Conservation (phyloP, 2,329 filamentous ascomycete species). For the Pyricularia sp. region DNA sequence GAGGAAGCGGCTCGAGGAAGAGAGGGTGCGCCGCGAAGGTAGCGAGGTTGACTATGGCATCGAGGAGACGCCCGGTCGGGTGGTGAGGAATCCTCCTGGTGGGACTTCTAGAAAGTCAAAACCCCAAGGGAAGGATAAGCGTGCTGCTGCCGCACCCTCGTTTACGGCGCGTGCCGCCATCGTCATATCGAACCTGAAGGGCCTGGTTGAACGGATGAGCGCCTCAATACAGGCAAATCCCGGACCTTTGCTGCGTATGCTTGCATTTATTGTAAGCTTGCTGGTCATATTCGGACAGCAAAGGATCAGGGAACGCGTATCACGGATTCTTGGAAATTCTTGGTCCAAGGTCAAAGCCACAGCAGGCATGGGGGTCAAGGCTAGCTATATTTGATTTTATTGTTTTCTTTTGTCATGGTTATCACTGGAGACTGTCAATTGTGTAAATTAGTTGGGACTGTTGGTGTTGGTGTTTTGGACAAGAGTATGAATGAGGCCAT, state of each 20-base stretch:
- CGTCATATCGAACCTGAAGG: conserved; percentile 42
- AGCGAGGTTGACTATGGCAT: conserved; percentile 63
- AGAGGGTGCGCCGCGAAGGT: conserved; percentile 36
- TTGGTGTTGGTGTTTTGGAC: not conserved
- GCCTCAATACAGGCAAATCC: conserved; percentile 46
- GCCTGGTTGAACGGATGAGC: conserved; percentile 40
- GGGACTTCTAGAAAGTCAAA: conserved; percentile 12
- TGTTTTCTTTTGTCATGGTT: conserved; percentile 8
- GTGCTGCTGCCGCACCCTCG: conserved; percentile 22
- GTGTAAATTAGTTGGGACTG: not conserved
- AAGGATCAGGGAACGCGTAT: conserved; percentile 65
- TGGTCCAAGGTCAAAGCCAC: conserved; percentile 81
- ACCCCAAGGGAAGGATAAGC: conserved; percentile 21
- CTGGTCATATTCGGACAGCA: conserved; percentile 66
- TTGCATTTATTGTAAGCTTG: conserved; percentile 75
- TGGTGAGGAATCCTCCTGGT: conserved; percentile 13
- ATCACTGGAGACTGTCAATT: not conserved
- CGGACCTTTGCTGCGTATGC: conserved; percentile 45
- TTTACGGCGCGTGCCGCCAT: conserved; percentile 39
- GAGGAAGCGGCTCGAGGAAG: conserved; percentile 41
- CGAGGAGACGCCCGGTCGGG: conserved; percentile 38
- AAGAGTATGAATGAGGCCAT: not conserved
- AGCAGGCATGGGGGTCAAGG: conserved; percentile 93
- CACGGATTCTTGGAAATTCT: conserved; percentile 55
- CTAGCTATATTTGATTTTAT: conserved; percentile 73